Conservation (phyloP, 345 rosid genomes). For the Citrus trifoliata region DNA sequence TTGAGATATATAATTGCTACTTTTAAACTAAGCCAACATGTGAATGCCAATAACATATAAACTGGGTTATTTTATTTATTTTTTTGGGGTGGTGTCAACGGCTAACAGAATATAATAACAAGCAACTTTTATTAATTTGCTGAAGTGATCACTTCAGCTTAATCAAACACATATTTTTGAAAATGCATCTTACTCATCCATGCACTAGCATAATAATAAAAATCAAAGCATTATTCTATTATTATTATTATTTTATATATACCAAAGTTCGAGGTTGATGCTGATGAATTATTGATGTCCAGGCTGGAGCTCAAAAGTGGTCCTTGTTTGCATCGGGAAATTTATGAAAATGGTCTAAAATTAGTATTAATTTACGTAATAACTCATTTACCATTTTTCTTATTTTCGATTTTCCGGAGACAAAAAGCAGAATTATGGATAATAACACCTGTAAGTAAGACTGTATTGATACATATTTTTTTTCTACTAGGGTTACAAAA, state of each 20-base stretch:
- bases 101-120: neutral
- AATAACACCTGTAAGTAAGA: too few relatives aligned
- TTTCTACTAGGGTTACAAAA: too few relatives aligned
- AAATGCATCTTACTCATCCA: neutral
- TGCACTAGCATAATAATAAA: neutral
- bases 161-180: neutral
- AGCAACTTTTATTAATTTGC: neutral
- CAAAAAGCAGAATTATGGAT: too few relatives aligned
- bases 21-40: slow-evolving; percentile 19
- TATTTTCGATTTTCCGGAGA: too few relatives aligned
- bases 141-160: neutral
- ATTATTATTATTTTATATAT: neutral
- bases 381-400: too few relatives aligned
- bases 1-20: slow-evolving; percentile 7
- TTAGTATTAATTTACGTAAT: neutral
- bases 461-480: too few relatives aligned
- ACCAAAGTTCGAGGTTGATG: slow-evolving; percentile 15
- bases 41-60: slow-evolving; percentile 14
- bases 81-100: slow-evolving; percentile 24
- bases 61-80: neutral
- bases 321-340: neutral
- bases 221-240: too few relatives aligned
- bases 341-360: too few relatives aligned
- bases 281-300: neutral
- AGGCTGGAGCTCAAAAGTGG: neutral